Evolutionary conservation across 495 filamentous ascomycete species (phyloP), one percentile per base, ranked within the genome.

Genomic region (Talaromyces proteolyticus): DNA sequence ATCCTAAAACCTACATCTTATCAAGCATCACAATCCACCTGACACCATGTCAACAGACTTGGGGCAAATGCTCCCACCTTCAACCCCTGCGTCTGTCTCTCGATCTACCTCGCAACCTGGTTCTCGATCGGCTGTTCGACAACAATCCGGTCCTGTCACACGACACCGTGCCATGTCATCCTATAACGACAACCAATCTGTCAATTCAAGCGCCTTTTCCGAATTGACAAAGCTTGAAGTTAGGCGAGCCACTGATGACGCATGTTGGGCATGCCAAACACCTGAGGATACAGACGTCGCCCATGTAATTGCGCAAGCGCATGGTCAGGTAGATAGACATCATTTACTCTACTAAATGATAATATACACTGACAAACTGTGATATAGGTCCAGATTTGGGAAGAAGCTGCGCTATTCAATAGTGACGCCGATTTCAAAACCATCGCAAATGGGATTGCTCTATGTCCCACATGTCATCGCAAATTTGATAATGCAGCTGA

Each of bases 391-490:
- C 26, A 29, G 26, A 29, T 29, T 29, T 29, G 26, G 26, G 12
- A 29, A 29, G 26, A 29, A 5, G 26, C 26, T 29, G 26, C 26
- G 26, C 12, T 29, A 29, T 29, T 29, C 26, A 29, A 29, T 29
- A 29, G 26, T 29, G 12, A 29, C 26, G 12, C 26, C 26, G 26
- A 29, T 29, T 29, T 29, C 26, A 29, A 29, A 29, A 29, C 40
- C 40, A 34, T 20, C 40, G 19, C 26, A 29, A 53, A 53, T 23
- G 52, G 29, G 6, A 38, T 53, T 20, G 18, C 52, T 21, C 40
- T 54, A 6, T 54, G 52, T 26, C 39, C 52, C 10, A 23, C 18
- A 6, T 54, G 52, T 40, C 52, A 54, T 42, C 0, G 16, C n/a
- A 24, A 44, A 20, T 54, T 50, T 34, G 52, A 54, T 41, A 10